These are phyloP conservation scores for Rhodotorula glutinis DNA, from an alignment of 1,284 basidiomycete genomes.

Conservation along the genomic window DNA sequence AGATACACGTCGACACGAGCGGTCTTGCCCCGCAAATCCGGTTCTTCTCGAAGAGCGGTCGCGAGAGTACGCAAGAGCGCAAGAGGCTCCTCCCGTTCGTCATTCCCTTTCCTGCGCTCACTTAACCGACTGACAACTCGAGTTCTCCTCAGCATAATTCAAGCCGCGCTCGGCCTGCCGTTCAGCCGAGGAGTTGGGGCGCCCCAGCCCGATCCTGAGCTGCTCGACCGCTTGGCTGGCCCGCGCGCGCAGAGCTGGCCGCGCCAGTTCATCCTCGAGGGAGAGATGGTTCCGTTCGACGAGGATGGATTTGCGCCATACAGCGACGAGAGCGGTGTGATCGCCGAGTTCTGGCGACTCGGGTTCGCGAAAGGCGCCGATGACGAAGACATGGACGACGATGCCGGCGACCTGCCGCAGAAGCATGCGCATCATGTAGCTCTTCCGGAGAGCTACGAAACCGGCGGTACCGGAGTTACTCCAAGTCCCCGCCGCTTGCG, in stretches of 20 bases:
- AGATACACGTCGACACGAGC: conserved; percentile 69
- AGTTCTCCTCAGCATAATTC: conserved; percentile 57
- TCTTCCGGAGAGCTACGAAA: conserved; percentile 12
- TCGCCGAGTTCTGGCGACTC: conserved; percentile 53
- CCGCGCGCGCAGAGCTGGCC: too few relatives aligned
- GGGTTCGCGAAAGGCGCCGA: conserved; percentile 12
- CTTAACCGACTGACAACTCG: neutral
- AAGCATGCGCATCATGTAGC: too few relatives aligned
- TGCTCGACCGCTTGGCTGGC: neutral
- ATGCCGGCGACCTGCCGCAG: neutral
- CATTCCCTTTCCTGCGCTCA: neutral
- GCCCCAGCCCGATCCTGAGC: conserved; percentile 17
- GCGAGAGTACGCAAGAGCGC: conserved; percentile 73
- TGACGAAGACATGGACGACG: neutral
- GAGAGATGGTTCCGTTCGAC: conserved; percentile 80
- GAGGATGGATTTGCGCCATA: conserved; percentile 46
- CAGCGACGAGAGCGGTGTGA: conserved; percentile 38
- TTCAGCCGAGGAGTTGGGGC: conserved; percentile 14
- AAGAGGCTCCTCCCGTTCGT: conserved; percentile 62
- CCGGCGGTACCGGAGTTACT: conserved; percentile 16
- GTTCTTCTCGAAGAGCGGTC: conserved; percentile 78
- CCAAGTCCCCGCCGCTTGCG: conserved; percentile 5
- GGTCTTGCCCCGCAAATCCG: conserved; percentile 55
- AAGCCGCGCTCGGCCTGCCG: conserved; percentile 59
- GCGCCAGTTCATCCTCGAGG: conserved; percentile 64